phyloP scores from a whole-genome alignment of 2,329 filamentous ascomycete genomes.

The Rhexocercosporidium sp. region DNA sequence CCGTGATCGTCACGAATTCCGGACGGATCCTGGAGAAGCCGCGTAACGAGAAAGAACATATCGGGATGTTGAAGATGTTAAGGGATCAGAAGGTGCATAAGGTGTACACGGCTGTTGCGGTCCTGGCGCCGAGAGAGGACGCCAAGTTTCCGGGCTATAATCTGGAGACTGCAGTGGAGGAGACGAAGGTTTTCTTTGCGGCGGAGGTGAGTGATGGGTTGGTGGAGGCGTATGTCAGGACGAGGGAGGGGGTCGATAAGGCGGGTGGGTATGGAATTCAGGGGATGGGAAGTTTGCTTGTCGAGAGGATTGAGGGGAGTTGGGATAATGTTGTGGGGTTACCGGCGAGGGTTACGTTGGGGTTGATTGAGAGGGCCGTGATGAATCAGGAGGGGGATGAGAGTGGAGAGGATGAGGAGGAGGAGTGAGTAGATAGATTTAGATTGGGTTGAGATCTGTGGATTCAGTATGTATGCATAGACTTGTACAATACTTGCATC shows the following conservation, averaged over 20 bases:
- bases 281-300: constrained; percentile 82
- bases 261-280: constrained; percentile 96
- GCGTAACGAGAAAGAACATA: constrained; percentile 77
- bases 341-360: constrained; percentile 78
- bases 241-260: constrained; percentile 93
- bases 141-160: constrained; percentile 85
- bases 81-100: constrained; percentile 79
- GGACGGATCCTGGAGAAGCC: constrained; percentile 93
- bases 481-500: not conserved
- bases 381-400: constrained; percentile 69
- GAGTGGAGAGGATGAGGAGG: constrained; percentile 47
- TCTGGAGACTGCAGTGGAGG: constrained; percentile 81
- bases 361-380: constrained; percentile 87
- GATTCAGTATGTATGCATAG: not conserved
- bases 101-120: constrained; percentile 84
- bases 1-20: constrained; percentile 77
- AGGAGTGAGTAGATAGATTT: constrained; percentile 6
- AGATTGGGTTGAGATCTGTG: not conserved
- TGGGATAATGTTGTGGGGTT: constrained; percentile 95
- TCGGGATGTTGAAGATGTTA: constrained; percentile 81
- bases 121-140: constrained; percentile 82
- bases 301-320: constrained; percentile 87
- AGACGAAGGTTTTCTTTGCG: constrained; percentile 91
- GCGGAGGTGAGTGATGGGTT: constrained; percentile 77
- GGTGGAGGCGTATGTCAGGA: constrained; percentile 80